These are phyloP conservation scores for Calocybe gangraenosa DNA, from an alignment of 768 basidiomycete species.

Conservation along the genomic window DNA sequence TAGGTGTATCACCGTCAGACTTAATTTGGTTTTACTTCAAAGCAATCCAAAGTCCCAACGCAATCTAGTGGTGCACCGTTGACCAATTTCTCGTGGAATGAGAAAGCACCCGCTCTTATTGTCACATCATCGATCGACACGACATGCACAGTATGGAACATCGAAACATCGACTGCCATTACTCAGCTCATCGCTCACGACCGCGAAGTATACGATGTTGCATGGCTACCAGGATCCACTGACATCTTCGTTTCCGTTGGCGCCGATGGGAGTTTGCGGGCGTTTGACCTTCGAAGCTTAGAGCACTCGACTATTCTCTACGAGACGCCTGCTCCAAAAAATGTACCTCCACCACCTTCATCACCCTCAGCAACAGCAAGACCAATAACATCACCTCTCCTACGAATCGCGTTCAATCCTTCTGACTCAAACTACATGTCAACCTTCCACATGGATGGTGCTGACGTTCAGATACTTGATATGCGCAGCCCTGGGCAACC, in stretches of 20 bases:
- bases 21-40: slow-evolving; percentile 9
- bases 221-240: slow-evolving; percentile 95
- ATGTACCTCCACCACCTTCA: slow-evolving; percentile 51
- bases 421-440: slow-evolving; percentile 93
- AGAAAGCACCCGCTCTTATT: slow-evolving; percentile 83
- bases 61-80: slow-evolving; percentile 83
- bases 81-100: slow-evolving; percentile 98
- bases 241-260: slow-evolving; percentile 99
- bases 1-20: slow-evolving; percentile 6
- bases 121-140: slow-evolving; percentile 99
- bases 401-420: slow-evolving; percentile 89
- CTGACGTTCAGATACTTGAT: slow-evolving; percentile 88
- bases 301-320: slow-evolving; percentile 99
- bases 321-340: slow-evolving; percentile 83
- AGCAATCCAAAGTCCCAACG: slow-evolving; percentile 90
- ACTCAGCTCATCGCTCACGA: slow-evolving; percentile 98
- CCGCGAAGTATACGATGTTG: slow-evolving; percentile 94
- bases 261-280: slow-evolving; percentile 92
- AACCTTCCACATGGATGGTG: slow-evolving; percentile 92
- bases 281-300: slow-evolving; percentile 92
- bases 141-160: slow-evolving; percentile 99
- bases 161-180: slow-evolving; percentile 87
- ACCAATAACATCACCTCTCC: slow-evolving; percentile 74
- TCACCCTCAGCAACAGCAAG: slow-evolving; percentile 59
- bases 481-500: slow-evolving; percentile 97